These are phyloP conservation scores for Candida pini DNA, from an alignment of 805 yeast genomes.

Conservation along the genomic window DNA sequence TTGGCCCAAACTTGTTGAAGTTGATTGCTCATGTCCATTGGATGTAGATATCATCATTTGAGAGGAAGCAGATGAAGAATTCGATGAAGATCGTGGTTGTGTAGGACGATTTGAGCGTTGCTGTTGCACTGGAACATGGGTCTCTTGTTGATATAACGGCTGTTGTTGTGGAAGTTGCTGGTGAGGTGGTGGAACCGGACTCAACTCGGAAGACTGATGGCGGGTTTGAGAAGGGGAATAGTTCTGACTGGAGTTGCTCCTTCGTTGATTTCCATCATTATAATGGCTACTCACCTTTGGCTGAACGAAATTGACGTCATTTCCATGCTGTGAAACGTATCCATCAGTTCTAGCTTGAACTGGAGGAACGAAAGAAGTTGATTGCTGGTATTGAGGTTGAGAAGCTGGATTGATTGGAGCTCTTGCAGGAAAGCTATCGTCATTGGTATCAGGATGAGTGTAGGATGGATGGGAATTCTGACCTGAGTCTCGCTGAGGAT, in stretches of 20 bases:
- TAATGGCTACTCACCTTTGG: too few relatives aligned
- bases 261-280: too few relatives aligned
- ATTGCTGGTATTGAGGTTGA: conserved; percentile 1
- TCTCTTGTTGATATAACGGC: conserved; percentile 1
- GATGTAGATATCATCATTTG: not conserved
- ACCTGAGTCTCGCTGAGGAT: not conserved
- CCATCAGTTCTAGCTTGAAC: not conserved
- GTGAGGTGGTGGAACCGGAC: conserved; percentile 1
- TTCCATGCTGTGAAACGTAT: too few relatives aligned
- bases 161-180: conserved; percentile 6
- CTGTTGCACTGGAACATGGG: too few relatives aligned
- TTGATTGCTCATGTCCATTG: not conserved
- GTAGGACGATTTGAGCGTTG: conserved; percentile 5
- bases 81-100: not conserved
- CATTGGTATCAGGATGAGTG: not conserved
- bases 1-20: not conserved
- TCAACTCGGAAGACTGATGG: too few relatives aligned
- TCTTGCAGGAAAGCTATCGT: not conserved
- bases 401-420: not conserved
- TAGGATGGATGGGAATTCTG: not conserved
- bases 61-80: conserved; percentile 1
- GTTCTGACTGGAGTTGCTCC: too few relatives aligned
- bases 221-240: too few relatives aligned
- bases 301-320: too few relatives aligned
- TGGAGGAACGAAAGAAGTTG: not conserved